Base-by-base conservation (phyloP, 352 stramenopile species). In the Aphanomyces euteiches region DNA sequence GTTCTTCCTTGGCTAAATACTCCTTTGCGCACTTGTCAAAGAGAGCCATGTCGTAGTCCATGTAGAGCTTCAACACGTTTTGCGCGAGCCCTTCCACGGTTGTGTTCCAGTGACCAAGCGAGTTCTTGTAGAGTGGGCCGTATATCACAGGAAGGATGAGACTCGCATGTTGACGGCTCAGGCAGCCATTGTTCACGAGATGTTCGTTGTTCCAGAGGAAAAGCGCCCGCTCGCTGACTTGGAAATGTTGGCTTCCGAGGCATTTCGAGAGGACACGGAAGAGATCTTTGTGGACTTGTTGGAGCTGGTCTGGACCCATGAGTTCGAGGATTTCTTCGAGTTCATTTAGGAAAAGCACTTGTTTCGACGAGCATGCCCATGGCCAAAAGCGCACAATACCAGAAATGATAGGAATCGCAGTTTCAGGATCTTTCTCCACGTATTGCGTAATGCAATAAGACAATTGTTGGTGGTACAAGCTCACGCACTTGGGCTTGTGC, bases 361-460 rank as follows among this genome's bases (percentile, higher is more conserved):
- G 93, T 77, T 99, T 98, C 12, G 88, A 91, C 53, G 83, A 96
- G 74, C 84, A 97, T 64, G 81, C 96, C 92, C 93, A 98, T 5
- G 93, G 95, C 95, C 94, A 99, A 78, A 89, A 98, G 69, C 95
- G 94, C 75, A 98, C 88, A 67, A 99, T 91, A 47, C 93, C 90
- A 76, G 95, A 74, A 19, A 99, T 90, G 61, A 98, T 98, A 7
- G 91, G 89, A 56, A 97, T 96, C 10, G 94, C 95, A 53, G 96
- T 99, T 73, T 99, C 90, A 0, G 96, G 92, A 78, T 99, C 97
- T 78, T 99, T 99, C 80, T 99, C 97, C 56, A 99, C 96, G 78
- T 99, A 99, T 79, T 99, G 96, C 75, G 98, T 98, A 71, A 99
- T 98, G 85, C 97, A 99, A 81, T 99, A 99, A 7, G 95, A 98